Base-by-base conservation (phyloP, 768 basidiomycete species). In the Leccinum aurantiacum region DNA sequence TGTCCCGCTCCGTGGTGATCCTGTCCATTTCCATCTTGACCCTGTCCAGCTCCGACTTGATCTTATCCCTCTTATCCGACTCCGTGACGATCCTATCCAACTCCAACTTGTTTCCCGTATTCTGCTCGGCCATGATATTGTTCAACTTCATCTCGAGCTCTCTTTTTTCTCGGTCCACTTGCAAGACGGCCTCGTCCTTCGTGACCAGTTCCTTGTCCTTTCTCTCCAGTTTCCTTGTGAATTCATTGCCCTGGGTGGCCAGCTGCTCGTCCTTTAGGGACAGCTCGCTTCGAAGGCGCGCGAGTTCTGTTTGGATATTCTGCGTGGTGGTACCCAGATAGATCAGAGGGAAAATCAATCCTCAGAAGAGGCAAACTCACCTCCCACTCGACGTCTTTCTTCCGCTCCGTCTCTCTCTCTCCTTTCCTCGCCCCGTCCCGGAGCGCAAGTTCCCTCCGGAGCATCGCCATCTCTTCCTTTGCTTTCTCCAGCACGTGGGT, bases 381-480 rank as follows among this genome's bases (percentile, higher is more conserved):
- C 44, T 46, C 44, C 44, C 44, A 46, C 44, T 46, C 44, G 11
- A 46, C 19, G 11, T 46, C 44, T 46, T 46, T 46, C 44, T 46
- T 46, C 19, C 44, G 44, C 5, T 19, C 44, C 19, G 19, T 46
- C 11, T 19, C 44, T 6, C 2, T 46, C 19, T 46, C 44, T 5
- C 44, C 44, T 46, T 46, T 19, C 44, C 44, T 46, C 4, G 44
- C 19, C 5, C 19, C 44, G 19, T 46, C 44, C 0, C 19, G 44
- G 19, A 19, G 44, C n/a, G 44, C 44, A 46, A 46, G 19, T 46
- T 46, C 19, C 19, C 44, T 46, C 10, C 19, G n/a, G 89, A 77
- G 67, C 87, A 85, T 54, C 76, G 76, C 6, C 85, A 86, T 61
- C 86, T 89, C 77, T 84, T 86, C 77, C 83, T 87, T 82, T 85